phyloP scores from a whole-genome alignment of 2,329 filamentous ascomycete genomes.

The Sarocladium brachiariae region DNA sequence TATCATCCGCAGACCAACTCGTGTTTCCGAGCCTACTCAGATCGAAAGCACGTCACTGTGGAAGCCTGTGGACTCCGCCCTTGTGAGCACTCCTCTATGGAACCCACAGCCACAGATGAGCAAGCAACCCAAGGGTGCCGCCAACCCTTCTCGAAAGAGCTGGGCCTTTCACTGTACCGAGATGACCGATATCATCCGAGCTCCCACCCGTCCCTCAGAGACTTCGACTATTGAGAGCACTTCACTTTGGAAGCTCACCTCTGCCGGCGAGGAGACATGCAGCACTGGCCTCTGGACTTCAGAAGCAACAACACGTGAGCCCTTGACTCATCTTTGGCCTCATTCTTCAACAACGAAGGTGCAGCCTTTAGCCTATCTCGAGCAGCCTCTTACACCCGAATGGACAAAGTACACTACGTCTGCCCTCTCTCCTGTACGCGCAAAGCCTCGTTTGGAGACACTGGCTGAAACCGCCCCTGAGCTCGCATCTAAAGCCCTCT shows the following conservation, averaged over 20 bases:
- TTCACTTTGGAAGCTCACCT: conserved; percentile 10
- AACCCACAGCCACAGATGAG: not conserved
- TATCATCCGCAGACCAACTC: conserved; percentile 23
- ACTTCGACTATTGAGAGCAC: conserved; percentile 27
- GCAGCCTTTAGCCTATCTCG: not conserved
- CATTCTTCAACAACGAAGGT: not conserved
- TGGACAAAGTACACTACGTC: not conserved
- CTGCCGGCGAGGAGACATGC: not conserved
- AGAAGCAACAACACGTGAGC: not conserved
- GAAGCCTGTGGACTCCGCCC: conserved; percentile 12
- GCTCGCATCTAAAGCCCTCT: not conserved
- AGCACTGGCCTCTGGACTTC: not conserved
- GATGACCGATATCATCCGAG: conserved; percentile 20
- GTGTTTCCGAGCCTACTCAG: conserved; percentile 19
- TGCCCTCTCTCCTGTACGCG: not conserved
- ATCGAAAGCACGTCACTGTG: conserved; percentile 33
- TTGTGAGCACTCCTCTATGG: not conserved
- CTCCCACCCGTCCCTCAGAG: conserved; percentile 22
- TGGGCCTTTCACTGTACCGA: conserved; percentile 29
- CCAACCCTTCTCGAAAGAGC: conserved; percentile 29
- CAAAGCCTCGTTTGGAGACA: conserved; percentile 1
- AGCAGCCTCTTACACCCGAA: not conserved
- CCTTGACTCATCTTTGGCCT: not conserved
- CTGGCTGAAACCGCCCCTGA: not conserved
- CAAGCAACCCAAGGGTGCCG: conserved; percentile 19